Base-by-base conservation (phyloP, 371 early-diverging fungal genomes). In the Blakeslea trispora region DNA sequence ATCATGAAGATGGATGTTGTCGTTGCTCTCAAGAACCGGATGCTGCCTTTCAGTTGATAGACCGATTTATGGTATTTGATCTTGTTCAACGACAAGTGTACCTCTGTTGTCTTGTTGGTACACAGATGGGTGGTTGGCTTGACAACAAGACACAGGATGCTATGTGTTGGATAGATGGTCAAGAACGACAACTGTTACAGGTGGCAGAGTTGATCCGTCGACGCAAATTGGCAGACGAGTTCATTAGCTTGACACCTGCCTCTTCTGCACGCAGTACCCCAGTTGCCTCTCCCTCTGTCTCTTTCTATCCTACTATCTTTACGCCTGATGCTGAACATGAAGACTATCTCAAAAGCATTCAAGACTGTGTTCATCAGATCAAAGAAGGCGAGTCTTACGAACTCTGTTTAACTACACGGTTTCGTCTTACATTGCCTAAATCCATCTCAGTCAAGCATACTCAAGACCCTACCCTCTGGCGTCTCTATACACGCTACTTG, bases 341-440 rank as follows among this genome's bases (percentile, higher is more conserved):
- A n/a, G 31, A 23, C 3, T 96, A 97, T 50, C 59, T 94, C 0
- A 52, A 68, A 1, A 81, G 86, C 11, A 88, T 97, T 32, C 69
- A 67, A 39, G 54, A 64, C 28, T 85, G 92, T 21, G 66, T 89
- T 18, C 62, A 81, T 15, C 72, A 77, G 42, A 98, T 98, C 59
- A 56, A 72, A 2, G 82, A 86, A 58, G 98, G 98, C 31, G 96
- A 98, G 65, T 87, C 95, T 4, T 98, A 98, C 66, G 97, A 98
- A 64, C 67, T 96, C 2, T 96, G 96, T 66, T 62, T 98, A 50
- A 98, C 98, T 0, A 94, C 92, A 0, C 91, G 91, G 32, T 86
- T 94, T 67, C 72, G 81, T 18, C 45, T 71, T 3, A 41, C 45
- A 1, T 23, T 87, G 0, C 72, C 76, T 15, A 61, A 62, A 39